A percentile compares a stretch with the other conserved stretches of the same genome.
Evolutionary conservation across 2,329 filamentous ascomycete species (phyloP).

Genomic region (Immersiporthe knoxdaviesiana): DNA sequence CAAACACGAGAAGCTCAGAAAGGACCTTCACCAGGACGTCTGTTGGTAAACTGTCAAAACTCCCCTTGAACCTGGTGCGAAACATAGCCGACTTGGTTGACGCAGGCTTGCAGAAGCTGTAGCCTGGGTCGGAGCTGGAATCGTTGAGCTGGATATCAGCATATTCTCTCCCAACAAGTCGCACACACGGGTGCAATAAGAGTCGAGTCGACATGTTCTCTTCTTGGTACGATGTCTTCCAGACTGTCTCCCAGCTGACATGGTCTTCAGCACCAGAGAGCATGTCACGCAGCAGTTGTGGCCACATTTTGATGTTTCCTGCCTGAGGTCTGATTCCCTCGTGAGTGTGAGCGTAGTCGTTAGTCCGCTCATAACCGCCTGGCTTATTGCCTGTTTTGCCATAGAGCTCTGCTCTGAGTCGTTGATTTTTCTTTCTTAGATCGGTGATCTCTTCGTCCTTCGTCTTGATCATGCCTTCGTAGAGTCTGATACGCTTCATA

Average conservation of each 20-base stretch:
- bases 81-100: not conserved
- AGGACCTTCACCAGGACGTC: constrained; percentile 5
- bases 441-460: not conserved
- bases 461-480: not conserved
- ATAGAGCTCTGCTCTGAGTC: not conserved
- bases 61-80: not conserved
- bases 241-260: not conserved
- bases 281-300: not conserved
- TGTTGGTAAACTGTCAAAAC: not conserved
- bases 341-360: not conserved
- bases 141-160: not conserved
- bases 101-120: not conserved
- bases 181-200: constrained; percentile 14
- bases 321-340: not conserved
- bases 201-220: constrained; percentile 15
- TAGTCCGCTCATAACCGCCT: not conserved
- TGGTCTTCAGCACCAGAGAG: not conserved
- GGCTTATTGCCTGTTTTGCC: too few relatives aligned
- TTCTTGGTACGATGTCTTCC: constrained; percentile 11
- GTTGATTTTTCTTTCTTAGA: not conserved
- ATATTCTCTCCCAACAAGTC: not conserved
- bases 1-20: constrained; percentile 8
- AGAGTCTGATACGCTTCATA: not conserved
- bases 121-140: not conserved
- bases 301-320: not conserved